A percentile compares a stretch with the other conserved stretches of the same genome.
phyloP scores from a whole-genome alignment of 2,329 filamentous ascomycete species.

The Lanzia echinophila region DNA sequence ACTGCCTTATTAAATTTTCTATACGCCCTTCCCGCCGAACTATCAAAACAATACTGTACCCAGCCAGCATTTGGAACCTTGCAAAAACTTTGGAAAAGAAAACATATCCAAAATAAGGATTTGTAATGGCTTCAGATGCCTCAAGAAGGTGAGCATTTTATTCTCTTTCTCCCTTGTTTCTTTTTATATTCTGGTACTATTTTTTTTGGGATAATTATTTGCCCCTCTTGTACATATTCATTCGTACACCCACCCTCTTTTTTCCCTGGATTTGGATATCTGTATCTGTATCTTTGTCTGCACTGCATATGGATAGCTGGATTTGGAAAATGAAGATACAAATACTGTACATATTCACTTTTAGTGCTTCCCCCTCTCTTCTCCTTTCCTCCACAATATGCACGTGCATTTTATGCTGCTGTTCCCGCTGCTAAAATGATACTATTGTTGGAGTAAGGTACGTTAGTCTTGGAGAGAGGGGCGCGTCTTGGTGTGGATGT shows the following conservation, averaged over 20 bases:
- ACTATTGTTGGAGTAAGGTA: neutral
- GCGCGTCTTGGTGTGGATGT: neutral
- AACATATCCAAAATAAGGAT: neutral
- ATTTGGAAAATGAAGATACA: too few species aligned
- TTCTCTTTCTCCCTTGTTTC: neutral
- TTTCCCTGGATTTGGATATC: too few species aligned
- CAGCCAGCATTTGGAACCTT: neutral
- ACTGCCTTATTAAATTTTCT: too few species aligned
- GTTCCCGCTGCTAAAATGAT: neutral
- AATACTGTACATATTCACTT: neutral
- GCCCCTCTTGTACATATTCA: too few species aligned
- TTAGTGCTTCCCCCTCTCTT: neutral
- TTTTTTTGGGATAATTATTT: neutral
- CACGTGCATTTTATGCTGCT: conserved; percentile 9
- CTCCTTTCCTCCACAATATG: conserved; percentile 9
- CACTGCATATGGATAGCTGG: too few species aligned
- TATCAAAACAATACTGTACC: neutral
- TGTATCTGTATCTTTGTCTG: too few species aligned
- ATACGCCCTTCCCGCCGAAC: too few species aligned
- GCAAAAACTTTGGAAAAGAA: neutral
- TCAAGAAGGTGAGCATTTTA: conserved; percentile 23
- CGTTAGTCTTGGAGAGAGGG: neutral
- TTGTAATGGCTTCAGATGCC: conserved; percentile 24
- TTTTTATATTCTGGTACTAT: neutral
- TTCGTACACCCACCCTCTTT: too few species aligned